Conservation (phyloP, 1,284 basidiomycete genomes). For the Ustilago cynodontis region DNA sequence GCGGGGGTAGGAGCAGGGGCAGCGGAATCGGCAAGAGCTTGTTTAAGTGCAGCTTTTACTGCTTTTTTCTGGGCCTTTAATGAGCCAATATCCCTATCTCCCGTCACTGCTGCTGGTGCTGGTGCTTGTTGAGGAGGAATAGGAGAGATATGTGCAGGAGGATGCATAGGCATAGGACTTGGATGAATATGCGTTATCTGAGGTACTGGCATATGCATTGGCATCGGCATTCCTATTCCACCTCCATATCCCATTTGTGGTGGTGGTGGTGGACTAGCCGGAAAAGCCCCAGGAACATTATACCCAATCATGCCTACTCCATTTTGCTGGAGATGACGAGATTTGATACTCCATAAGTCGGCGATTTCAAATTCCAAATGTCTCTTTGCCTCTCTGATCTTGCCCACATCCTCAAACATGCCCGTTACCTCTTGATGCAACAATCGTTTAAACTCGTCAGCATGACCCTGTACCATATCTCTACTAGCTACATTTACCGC, state of each 20-base stretch:
- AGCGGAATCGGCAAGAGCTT: slow-evolving; percentile 32
- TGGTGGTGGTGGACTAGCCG: slow-evolving; percentile 4
- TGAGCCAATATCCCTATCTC: not conserved
- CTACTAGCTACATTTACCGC: slow-evolving; percentile 54
- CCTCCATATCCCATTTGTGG: slow-evolving; percentile 2
- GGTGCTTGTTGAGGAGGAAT: slow-evolving; percentile 20
- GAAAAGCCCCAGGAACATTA: slow-evolving; percentile 33
- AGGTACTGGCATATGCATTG: slow-evolving; percentile 15
- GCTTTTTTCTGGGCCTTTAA: slow-evolving; percentile 38
- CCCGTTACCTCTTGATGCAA: slow-evolving; percentile 51
- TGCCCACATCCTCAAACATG: slow-evolving; percentile 66
- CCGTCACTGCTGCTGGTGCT: not conserved
- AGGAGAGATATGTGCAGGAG: slow-evolving; percentile 26
- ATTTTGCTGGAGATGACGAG: slow-evolving; percentile 29
- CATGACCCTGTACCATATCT: slow-evolving; percentile 63
- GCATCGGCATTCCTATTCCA: slow-evolving; percentile 22
- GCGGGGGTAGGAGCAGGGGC: slow-evolving; percentile 5
- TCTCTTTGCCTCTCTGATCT: slow-evolving; percentile 61
- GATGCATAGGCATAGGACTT: slow-evolving; percentile 11
- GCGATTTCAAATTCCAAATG: slow-evolving; percentile 61
- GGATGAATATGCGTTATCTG: slow-evolving; percentile 25
- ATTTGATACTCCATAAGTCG: slow-evolving; percentile 62
- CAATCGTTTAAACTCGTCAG: slow-evolving; percentile 59
- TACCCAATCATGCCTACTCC: slow-evolving; percentile 9
- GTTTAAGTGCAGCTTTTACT: slow-evolving; percentile 33